A percentile compares a stretch with the other conserved stretches of the same genome.
phyloP scores from a whole-genome alignment of 306 rosid species.

The Castanopsis chinensis region DNA sequence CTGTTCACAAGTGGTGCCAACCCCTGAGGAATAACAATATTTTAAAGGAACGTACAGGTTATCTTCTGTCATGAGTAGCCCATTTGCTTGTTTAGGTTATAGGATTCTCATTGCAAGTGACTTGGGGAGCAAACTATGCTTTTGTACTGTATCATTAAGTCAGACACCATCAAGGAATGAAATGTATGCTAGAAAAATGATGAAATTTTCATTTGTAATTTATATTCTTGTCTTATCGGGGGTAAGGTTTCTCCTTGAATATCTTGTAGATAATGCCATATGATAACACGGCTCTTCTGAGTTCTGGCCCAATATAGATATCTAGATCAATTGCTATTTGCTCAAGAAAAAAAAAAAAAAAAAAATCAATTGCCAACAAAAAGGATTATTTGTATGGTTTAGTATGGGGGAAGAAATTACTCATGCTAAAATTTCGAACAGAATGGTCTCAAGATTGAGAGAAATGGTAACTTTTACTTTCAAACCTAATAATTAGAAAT shows the following conservation, averaged over 20 bases:
- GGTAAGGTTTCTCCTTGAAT: slow-evolving; percentile 10
- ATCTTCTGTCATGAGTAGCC: slow-evolving; percentile 3
- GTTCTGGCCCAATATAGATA: neutral
- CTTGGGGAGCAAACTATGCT: slow-evolving; percentile 8
- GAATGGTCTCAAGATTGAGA: too few relatives aligned
- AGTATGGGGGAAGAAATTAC: too few relatives aligned
- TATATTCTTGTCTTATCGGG: slow-evolving; percentile 16
- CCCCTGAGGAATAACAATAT: neutral
- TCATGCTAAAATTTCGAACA: too few relatives aligned
- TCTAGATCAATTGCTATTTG: too few relatives aligned
- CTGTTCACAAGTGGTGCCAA: slow-evolving; percentile 5
- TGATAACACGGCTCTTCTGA: neutral
- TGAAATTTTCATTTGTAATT: slow-evolving; percentile 25
- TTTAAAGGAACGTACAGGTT: neutral
- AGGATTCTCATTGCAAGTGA: neutral
- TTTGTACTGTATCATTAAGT: slow-evolving; percentile 20
- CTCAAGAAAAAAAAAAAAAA: too few relatives aligned
- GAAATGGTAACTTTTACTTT: too few relatives aligned
- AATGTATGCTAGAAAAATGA: slow-evolving; percentile 11
- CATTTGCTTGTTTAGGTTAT: neutral
- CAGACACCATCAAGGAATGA: slow-evolving; percentile 4
- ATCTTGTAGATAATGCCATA: slow-evolving; percentile 8
- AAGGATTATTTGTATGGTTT: too few relatives aligned
- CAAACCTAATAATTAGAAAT: too few relatives aligned
- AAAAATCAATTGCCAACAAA: too few relatives aligned